Conservation (phyloP, 495 filamentous ascomycete species). For the Talaromyces wortmannii region DNA sequence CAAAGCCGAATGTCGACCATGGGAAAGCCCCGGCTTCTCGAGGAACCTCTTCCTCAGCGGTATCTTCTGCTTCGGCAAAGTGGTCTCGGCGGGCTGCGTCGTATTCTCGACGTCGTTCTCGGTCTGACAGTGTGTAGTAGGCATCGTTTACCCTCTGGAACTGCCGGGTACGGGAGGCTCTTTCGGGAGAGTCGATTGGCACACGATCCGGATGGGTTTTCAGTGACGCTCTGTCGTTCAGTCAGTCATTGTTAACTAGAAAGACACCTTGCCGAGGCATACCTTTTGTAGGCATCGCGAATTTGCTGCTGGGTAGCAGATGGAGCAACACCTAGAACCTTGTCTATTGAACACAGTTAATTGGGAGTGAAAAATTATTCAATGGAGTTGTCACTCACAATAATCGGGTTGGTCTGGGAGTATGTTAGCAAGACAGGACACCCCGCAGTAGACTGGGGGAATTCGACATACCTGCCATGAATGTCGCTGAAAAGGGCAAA, state of each 20-base stretch:
- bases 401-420: slow-evolving; percentile 20
- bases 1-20: slow-evolving; percentile 59
- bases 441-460: background rate
- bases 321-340: slow-evolving; percentile 65
- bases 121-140: slow-evolving; percentile 90
- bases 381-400: slow-evolving; percentile 14
- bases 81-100: slow-evolving; percentile 60
- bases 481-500: background rate
- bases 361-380: background rate
- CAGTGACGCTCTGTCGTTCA: slow-evolving; percentile 65
- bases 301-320: slow-evolving; percentile 78
- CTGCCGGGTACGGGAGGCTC: slow-evolving; percentile 71
- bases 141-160: slow-evolving; percentile 98
- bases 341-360: slow-evolving; percentile 26
- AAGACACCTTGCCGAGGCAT: slow-evolving; percentile 1
- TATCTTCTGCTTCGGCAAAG: slow-evolving; percentile 41
- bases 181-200: slow-evolving; percentile 75
- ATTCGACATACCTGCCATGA: background rate
- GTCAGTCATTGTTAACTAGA: background rate
- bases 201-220: slow-evolving; percentile 94
- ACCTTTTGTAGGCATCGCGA: slow-evolving; percentile 93
- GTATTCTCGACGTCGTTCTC: slow-evolving; percentile 76
- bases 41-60: slow-evolving; percentile 54
- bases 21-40: slow-evolving; percentile 42
- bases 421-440: background rate